These are phyloP conservation scores for Acanthamoeba castellanii DNA, from an alignment of 208 protist genomes.

Conservation along the genomic window DNA sequence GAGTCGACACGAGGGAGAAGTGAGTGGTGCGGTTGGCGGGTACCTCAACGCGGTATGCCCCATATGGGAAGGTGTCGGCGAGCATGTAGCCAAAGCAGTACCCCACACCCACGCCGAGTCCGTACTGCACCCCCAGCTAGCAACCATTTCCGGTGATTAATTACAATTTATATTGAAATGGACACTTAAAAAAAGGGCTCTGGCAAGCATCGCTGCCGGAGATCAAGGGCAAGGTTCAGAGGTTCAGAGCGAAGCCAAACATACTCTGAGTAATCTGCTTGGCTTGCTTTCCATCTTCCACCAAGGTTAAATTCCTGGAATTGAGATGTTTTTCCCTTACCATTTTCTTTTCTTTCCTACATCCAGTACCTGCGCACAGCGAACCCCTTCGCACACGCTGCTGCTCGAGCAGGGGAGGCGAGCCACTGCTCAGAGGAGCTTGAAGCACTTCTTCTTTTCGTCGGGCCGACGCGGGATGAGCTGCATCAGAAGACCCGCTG, in stretches of 20 bases:
- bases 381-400: too few relatives aligned
- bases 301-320: too few relatives aligned
- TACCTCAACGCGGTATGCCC: not conserved
- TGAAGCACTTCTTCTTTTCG: conserved; percentile 31
- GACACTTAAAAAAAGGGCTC: too few relatives aligned
- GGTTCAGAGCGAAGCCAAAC: too few relatives aligned
- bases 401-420: too few relatives aligned
- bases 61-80: not conserved
- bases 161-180: not conserved
- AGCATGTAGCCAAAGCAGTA: not conserved
- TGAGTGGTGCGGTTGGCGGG: not conserved
- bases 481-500: conserved; percentile 30
- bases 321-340: too few relatives aligned
- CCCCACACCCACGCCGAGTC: not conserved
- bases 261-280: not conserved
- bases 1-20: not conserved
- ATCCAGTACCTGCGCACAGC: too few relatives aligned
- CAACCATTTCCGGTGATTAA: not conserved
- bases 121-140: not conserved
- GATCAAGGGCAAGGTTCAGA: too few relatives aligned
- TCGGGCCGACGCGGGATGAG: conserved; percentile 10
- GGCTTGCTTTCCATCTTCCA: not conserved
- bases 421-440: not conserved
- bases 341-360: too few relatives aligned
- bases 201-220: too few relatives aligned